A percentile compares a stretch with the other conserved stretches of the same genome.
These are phyloP conservation scores for Phylloporus rhodoxanthus DNA, from an alignment of 768 basidiomycete genomes.

Conservation along the genomic window DNA sequence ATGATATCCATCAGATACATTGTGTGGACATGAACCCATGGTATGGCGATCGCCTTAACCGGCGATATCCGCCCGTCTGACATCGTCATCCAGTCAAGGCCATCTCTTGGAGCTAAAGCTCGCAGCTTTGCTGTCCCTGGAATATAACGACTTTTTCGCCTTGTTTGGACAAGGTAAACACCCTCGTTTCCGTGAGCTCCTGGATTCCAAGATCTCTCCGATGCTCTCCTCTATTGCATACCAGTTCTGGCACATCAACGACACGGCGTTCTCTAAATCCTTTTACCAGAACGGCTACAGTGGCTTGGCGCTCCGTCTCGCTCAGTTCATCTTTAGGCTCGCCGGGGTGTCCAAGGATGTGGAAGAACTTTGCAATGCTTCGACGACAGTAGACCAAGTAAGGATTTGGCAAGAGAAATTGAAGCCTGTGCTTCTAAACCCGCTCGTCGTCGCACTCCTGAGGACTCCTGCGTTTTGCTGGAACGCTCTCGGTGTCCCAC, in stretches of 20 bases:
- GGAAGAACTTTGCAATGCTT: constrained; percentile 46
- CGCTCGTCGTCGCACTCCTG: constrained; percentile 47
- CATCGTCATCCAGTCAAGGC: constrained; percentile 44
- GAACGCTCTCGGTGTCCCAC: constrained; percentile 75
- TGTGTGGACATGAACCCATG: constrained; percentile 72
- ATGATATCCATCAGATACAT: constrained; percentile 41
- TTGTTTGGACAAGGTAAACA: constrained; percentile 66
- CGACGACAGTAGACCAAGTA: constrained; percentile 53
- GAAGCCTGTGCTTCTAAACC: constrained; percentile 56
- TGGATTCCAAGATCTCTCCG: constrained; percentile 59
- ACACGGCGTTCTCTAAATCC: constrained; percentile 39
- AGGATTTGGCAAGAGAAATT: constrained; percentile 57
- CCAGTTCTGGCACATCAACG: constrained; percentile 70
- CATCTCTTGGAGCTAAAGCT: constrained; percentile 78
- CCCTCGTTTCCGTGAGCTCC: constrained; percentile 49
- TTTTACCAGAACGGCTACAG: constrained; percentile 70
- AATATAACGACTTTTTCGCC: constrained; percentile 56
- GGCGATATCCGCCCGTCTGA: neutral
- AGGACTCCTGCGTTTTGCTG: constrained; percentile 51
- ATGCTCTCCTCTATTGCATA: constrained; percentile 67
- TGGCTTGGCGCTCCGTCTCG: constrained; percentile 61
- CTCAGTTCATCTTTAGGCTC: constrained; percentile 51
- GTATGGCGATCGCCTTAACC: constrained; percentile 17
- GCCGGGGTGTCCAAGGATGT: constrained; percentile 54
- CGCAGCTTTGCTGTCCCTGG: constrained; percentile 52